These are phyloP conservation scores for Claviceps africana DNA, from an alignment of 2,329 filamentous ascomycete species.

Conservation along the genomic window DNA sequence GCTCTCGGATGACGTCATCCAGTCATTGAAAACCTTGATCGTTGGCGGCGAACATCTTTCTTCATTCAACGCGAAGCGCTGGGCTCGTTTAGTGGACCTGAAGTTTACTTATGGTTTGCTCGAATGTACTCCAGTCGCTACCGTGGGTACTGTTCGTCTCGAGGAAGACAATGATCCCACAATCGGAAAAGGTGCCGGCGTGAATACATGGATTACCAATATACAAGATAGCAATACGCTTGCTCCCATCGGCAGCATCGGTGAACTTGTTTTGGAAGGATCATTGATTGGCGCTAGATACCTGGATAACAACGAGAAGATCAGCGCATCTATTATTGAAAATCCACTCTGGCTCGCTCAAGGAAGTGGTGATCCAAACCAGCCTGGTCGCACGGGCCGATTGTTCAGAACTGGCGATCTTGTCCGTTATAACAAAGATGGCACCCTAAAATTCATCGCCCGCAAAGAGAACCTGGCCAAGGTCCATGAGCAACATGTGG, in stretches of 20 bases:
- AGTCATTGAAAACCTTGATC: background rate
- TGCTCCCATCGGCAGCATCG: conserved; percentile 10
- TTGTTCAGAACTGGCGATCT: conserved; percentile 13
- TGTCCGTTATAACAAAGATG: conserved; percentile 18
- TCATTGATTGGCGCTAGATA: conserved; percentile 13
- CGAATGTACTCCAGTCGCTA: background rate
- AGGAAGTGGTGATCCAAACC: conserved; percentile 2
- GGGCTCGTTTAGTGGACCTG: background rate
- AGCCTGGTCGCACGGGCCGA: conserved; percentile 4
- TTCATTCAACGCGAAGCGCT: background rate
- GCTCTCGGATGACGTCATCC: background rate
- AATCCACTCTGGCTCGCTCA: conserved; percentile 6
- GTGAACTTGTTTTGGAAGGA: conserved; percentile 16
- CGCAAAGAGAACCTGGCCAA: conserved; percentile 43
- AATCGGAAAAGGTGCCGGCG: conserved; percentile 5
- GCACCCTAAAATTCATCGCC: conserved; percentile 27
- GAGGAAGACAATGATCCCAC: conserved; percentile 3
- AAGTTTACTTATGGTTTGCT: background rate
- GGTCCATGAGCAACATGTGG: conserved; percentile 39
- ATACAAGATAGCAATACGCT: conserved; percentile 8
- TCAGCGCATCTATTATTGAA: conserved; percentile 3
- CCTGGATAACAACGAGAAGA: conserved; percentile 8
- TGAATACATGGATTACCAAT: conserved; percentile 12
- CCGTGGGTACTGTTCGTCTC: background rate
- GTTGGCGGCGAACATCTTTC: background rate